Base-by-base conservation (phyloP, 2,329 filamentous ascomycete genomes). In the Trichoderma cornu-damae region DNA sequence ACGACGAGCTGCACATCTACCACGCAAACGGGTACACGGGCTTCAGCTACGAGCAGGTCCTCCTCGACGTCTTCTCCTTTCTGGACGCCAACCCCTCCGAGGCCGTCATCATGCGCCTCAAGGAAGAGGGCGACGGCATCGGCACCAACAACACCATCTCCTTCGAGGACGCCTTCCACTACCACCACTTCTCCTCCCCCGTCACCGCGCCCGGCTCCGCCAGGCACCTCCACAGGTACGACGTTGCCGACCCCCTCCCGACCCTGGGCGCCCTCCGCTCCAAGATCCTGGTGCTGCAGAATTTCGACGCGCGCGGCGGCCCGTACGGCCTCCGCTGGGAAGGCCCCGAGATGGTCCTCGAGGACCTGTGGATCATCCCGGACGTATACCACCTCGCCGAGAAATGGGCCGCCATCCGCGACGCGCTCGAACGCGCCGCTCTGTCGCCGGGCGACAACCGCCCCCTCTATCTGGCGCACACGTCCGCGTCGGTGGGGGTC, bases 21-120 rank as follows among this genome's bases (percentile, higher is more conserved):
- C 79, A 81, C 65, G 75, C 68, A 57, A 63, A 68, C 57, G 71
- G 70, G 35, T 73, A 72, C 63, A 80, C 78, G 6, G 76, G 76
- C 57, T 74, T 75, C 64, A 71, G 70, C 54, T 73, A 76, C 54
- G 65, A 68, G 26, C 69, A 76, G 43, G 77, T 80, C 4, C 67
- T 79, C 38, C 62, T 68, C 16, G 69, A 68, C n/a, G 67, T 80
- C 55, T 75, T 75, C 42, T 65, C 60, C n/a, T 81, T 80, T 61
- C 68, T 81, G 18, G 72, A 75, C 5, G 65, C 59, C 3, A 67
- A 79, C 61, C 77, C 78, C 0, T 69, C 70, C 11, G 76, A 79
- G 65, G 67, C 74, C n/a, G 66, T 80, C 56, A 60, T 81, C 49
- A 71, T 81, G 73, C 77, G 78, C 1, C 69, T 81, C 57, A 79